Evolutionary conservation across 257 asterid species (phyloP).

Genomic region (Solanum habrochaites): DNA sequence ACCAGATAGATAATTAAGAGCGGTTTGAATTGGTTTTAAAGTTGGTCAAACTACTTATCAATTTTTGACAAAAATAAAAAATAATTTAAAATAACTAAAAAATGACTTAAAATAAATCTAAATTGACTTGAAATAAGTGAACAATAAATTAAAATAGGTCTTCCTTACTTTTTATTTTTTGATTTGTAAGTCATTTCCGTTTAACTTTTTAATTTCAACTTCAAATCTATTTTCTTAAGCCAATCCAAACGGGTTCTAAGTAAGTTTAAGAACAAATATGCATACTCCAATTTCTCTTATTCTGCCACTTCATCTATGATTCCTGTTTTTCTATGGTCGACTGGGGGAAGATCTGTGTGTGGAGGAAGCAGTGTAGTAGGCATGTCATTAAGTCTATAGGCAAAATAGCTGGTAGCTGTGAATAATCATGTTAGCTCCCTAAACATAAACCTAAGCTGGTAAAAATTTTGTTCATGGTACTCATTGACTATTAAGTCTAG

Average conservation of each 20-base stretch:
- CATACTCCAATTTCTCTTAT: background rate
- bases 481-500: background rate
- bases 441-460: background rate
- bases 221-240: too few species aligned
- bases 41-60: too few species aligned
- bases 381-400: background rate
- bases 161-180: too few species aligned
- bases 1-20: background rate
- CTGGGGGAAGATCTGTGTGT: background rate
- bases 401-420: background rate
- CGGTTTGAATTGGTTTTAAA: too few species aligned
- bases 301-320: background rate
- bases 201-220: too few species aligned
- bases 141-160: too few species aligned
- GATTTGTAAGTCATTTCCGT: too few species aligned
- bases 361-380: background rate
- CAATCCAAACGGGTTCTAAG: background rate
- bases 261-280: background rate
- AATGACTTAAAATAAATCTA: too few species aligned
- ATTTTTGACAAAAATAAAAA: too few species aligned
- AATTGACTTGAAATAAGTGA: too few species aligned
- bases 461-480: background rate
- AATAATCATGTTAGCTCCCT: background rate
- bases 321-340: background rate
- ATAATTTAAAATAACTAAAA: too few species aligned